phyloP scores from a whole-genome alignment of 805 yeast species.

The Kodamaea hsintzibuensis region DNA sequence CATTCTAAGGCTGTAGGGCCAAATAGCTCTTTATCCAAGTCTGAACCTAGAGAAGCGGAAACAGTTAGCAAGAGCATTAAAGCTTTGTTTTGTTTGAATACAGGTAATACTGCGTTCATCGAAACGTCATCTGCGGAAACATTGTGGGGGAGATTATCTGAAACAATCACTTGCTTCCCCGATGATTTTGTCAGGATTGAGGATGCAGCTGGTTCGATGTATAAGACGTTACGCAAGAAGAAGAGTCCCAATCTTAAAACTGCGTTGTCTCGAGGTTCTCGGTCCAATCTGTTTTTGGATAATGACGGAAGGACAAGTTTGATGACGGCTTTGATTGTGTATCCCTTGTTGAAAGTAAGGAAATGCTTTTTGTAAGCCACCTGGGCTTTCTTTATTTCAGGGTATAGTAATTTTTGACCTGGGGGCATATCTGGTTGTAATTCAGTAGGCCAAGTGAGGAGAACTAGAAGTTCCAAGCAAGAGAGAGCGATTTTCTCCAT shows the following conservation, averaged over 20 bases:
- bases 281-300: constrained; percentile 48
- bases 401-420: constrained; percentile 57
- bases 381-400: constrained; percentile 67
- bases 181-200: constrained; percentile 47
- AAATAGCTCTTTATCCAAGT: constrained; percentile 60
- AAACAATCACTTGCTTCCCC: constrained; percentile 27
- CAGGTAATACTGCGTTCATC: constrained; percentile 53
- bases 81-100: constrained; percentile 70
- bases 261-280: constrained; percentile 71
- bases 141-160: constrained; percentile 54
- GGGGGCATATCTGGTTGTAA: constrained; percentile 58
- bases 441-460: constrained; percentile 83
- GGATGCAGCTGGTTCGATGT: constrained; percentile 69
- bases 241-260: constrained; percentile 70
- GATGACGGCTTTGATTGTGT: constrained; percentile 65
- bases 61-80: constrained; percentile 72
- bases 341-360: constrained; percentile 57
- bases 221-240: constrained; percentile 74
- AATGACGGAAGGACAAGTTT: constrained; percentile 67
- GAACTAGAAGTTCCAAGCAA: constrained; percentile 76
- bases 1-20: constrained; percentile 70
- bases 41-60: constrained; percentile 61
- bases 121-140: constrained; percentile 68
- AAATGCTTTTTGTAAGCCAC: constrained; percentile 68
- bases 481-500: constrained; percentile 68